These are phyloP conservation scores for Saccharum spontaneum DNA, from an alignment of 176 grass and related monocot species.

Conservation along the genomic window DNA sequence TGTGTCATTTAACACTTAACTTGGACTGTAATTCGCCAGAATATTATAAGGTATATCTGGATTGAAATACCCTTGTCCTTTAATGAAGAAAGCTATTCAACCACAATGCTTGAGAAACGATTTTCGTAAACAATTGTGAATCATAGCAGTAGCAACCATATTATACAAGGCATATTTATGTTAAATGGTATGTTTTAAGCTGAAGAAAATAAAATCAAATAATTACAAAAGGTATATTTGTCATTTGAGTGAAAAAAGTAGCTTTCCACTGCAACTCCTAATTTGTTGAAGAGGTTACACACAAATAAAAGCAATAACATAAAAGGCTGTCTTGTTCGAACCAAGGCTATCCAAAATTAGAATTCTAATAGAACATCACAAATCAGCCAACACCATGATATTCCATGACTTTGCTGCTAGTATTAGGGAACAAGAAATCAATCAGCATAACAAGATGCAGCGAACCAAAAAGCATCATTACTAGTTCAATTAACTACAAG, in stretches of 20 bases:
- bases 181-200: background rate
- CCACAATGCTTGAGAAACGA: background rate
- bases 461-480: background rate
- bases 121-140: background rate
- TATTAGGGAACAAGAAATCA: background rate
- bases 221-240: background rate
- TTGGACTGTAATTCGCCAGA: background rate
- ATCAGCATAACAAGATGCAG: background rate
- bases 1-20: background rate
- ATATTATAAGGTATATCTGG: background rate
- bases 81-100: background rate
- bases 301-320: background rate
- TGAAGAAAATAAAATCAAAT: background rate
- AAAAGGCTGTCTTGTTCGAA: background rate
- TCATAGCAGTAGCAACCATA: background rate
- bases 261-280: background rate
- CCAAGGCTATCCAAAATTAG: constrained; percentile 20
- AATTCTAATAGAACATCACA: background rate
- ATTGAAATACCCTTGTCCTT: background rate
- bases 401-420: background rate
- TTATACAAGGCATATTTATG: background rate
- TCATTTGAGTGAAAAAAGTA: background rate
- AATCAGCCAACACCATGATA: background rate
- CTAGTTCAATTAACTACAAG: background rate
- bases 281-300: background rate